phyloP scores from a whole-genome alignment of 176 grass and related monocot genomes.

The Aegilops speltoides region DNA sequence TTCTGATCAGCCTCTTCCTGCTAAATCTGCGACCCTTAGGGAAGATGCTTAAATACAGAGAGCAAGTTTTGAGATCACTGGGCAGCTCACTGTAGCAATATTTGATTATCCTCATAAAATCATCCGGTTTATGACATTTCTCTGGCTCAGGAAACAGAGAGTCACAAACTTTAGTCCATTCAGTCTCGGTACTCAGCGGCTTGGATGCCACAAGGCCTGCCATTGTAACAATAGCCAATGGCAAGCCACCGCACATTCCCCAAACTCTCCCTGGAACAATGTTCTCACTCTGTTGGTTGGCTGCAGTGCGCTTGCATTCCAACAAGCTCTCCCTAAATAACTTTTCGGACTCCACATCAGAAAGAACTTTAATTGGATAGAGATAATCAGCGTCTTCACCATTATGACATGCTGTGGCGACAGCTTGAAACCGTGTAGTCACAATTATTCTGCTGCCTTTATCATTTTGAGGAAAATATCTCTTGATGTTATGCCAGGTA shows the following conservation, averaged over 20 bases:
- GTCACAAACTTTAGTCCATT: not conserved
- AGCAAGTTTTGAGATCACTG: constrained; percentile 1
- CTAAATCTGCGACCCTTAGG: not conserved
- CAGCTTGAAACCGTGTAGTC: not conserved
- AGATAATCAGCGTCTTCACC: not conserved
- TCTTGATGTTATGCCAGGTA: not conserved
- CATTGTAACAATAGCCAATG: not conserved
- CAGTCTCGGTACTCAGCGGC: not conserved
- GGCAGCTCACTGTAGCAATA: constrained; percentile 4
- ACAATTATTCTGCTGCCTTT: not conserved
- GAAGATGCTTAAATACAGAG: not conserved
- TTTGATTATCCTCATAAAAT: not conserved
- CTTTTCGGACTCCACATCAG: not conserved
- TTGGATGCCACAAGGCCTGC: not conserved
- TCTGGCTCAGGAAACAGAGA: not conserved
- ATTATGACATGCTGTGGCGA: not conserved
- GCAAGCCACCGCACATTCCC: not conserved
- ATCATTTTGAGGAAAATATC: not conserved
- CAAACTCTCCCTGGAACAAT: not conserved
- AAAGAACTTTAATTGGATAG: not conserved
- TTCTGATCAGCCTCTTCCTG: not conserved
- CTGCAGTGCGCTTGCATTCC: not conserved
- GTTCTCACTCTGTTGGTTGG: not conserved
- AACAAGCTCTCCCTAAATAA: not conserved
- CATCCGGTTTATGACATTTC: not conserved